phyloP scores from a whole-genome alignment of 2,329 filamentous ascomycete genomes.

The Sclerotinia subarctica region DNA sequence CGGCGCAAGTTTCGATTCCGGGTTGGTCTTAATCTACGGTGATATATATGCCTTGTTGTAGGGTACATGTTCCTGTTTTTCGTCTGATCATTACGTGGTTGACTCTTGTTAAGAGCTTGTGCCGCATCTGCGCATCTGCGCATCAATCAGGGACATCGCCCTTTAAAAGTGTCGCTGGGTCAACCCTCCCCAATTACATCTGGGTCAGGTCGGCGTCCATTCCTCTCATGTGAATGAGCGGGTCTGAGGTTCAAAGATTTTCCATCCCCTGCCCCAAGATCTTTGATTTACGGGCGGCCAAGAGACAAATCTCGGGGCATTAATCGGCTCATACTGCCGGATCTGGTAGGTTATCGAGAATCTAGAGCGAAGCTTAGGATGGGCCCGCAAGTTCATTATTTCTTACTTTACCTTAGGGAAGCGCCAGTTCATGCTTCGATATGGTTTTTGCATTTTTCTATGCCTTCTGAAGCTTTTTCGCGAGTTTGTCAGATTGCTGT shows the following conservation, averaged over 20 bases:
- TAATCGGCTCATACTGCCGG: background rate
- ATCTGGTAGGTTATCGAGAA: background rate
- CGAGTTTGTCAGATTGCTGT: background rate
- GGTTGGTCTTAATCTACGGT: background rate
- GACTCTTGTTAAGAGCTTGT: background rate
- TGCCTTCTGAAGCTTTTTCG: background rate
- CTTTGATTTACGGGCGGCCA: background rate
- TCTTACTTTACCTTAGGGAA: background rate
- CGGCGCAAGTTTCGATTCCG: background rate
- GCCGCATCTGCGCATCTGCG: background rate
- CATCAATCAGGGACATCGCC: background rate
- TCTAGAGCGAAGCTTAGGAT: background rate
- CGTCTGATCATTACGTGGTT: background rate
- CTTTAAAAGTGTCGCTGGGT: background rate
- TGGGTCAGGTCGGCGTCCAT: background rate
- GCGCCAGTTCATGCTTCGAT: background rate
- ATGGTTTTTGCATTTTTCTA: background rate
- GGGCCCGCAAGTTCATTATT: background rate
- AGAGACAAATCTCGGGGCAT: background rate
- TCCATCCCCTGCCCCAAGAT: background rate
- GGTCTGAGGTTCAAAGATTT: background rate
- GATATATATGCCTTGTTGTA: background rate
- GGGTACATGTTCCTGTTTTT: background rate
- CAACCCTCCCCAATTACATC: background rate
- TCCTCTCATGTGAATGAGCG: background rate